phyloP scores from a whole-genome alignment of 306 rosid genomes.

The Corylus avellana region DNA sequence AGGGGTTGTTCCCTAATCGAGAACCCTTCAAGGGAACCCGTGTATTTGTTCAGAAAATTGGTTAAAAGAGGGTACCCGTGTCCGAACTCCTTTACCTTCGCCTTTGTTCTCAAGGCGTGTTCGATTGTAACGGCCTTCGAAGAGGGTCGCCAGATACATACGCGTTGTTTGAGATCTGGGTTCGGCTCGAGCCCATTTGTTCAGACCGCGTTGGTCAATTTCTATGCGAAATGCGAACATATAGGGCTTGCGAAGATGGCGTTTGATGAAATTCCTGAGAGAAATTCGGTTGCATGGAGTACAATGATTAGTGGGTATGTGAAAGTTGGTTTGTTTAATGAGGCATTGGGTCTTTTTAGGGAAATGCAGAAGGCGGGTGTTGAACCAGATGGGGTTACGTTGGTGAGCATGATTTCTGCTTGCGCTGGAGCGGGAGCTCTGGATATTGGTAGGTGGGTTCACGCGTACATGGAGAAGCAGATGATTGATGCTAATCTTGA shows the following conservation, averaged over 20 bases:
- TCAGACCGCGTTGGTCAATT: conserved; percentile 22
- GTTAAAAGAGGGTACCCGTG: conserved; percentile 21
- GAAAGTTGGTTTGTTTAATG: conserved; percentile 20
- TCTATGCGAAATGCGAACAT: conserved; percentile 26
- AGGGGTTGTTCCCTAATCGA: conserved; percentile 16
- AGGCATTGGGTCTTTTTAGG: conserved; percentile 22
- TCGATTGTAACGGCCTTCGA: conserved; percentile 15
- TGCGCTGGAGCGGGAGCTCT: conserved; percentile 21
- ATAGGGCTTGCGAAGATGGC: conserved; percentile 15
- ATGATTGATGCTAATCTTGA: conserved; percentile 28
- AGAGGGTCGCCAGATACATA: conserved; percentile 25
- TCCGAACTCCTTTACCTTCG: conserved; percentile 29
- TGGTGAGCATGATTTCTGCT: conserved; percentile 26
- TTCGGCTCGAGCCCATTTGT: conserved; percentile 23
- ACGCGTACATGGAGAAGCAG: conserved; percentile 22
- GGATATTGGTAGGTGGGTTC: conserved; percentile 30
- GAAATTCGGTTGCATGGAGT: conserved; percentile 34
- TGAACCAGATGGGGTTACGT: conserved; percentile 27
- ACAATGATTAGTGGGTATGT: conserved; percentile 26
- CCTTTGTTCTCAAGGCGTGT: conserved; percentile 35
- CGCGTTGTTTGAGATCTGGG: conserved; percentile 22
- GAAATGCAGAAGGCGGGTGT: conserved; percentile 32
- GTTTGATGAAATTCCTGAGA: conserved; percentile 34
- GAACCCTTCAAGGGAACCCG: conserved; percentile 30
- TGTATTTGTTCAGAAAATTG: conserved; percentile 17